Base-by-base conservation (phyloP, 2,329 filamentous ascomycete species). In the Stachybotrys chartarum region DNA sequence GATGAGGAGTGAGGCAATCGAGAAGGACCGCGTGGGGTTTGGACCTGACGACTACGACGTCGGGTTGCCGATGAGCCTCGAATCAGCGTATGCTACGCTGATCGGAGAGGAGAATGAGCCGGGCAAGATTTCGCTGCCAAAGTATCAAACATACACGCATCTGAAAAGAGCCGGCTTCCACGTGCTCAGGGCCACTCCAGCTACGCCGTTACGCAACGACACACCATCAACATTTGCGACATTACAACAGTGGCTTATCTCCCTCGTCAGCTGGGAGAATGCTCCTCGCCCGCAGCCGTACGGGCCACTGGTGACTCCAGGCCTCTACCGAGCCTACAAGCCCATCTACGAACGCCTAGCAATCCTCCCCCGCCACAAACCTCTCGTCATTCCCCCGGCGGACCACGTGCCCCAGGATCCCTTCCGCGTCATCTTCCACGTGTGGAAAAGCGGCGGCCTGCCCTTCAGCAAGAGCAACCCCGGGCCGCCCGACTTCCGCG, bases 91-190 rank as follows among this genome's bases (percentile, higher is more conserved):
- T 75, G 83, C 92, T 6, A 81, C 91, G 24, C 85, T 96, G 54
- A 81, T 96, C 60, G 91, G 91, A 1, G 76, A 82, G 30, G 86
- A 90, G 51, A 80, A 75, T 6, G 80, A 84, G 58, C 70, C 72
- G 47, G 83, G 84, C 42, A 85, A 82, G 68, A 73, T 84, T 32
- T 78, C 78, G 10, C 75, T 97, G 57, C 90, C 95, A 62, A 85
- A 90, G 65, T 97, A 91, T 64, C 89, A 88, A 52, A 93, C 97
- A 31, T 99, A 92, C 69, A 82, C 91, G 1, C 87, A 91, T 54
- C 76, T 99, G 63, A 94, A 88, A 68, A 82, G 94, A 52, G 77
- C 83, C 42, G 93, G 94, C 17, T 97, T 96, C 73, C 82, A 87
- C 52, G 83, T 97, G 17, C 77, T 88, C 57, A 83, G 93, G 54